phyloP scores from a whole-genome alignment of 2,329 filamentous ascomycete genomes.

The Pseudogymnoascus sp. region DNA sequence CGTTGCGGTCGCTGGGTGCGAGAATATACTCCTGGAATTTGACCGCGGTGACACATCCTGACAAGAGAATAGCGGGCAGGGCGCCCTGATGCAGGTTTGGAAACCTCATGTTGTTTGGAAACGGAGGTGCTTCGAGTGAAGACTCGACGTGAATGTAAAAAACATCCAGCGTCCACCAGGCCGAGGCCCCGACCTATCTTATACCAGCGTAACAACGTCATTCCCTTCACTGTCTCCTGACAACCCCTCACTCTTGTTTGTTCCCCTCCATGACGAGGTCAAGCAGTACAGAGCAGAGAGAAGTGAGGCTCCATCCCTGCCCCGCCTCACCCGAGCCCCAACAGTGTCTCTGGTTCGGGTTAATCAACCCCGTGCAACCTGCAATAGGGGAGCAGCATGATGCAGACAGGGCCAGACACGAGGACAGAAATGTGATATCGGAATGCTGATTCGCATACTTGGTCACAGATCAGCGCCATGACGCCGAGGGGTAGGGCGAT shows the following conservation, averaged over 20 bases:
- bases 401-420: not conserved
- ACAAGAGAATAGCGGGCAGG: not conserved
- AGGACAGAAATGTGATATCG: slow-evolving; percentile 2
- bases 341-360: not conserved
- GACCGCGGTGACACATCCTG: not conserved
- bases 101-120: not conserved
- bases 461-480: not conserved
- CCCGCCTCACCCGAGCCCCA: not conserved
- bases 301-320: not conserved
- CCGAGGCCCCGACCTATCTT: not conserved
- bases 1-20: slow-evolving; percentile 17
- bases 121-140: not conserved
- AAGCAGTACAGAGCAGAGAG: not conserved
- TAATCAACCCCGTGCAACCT: not conserved
- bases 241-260: not conserved
- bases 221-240: not conserved
- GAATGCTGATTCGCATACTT: not conserved
- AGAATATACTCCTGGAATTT: slow-evolving; percentile 18
- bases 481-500: not conserved
- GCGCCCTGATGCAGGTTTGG: not conserved
- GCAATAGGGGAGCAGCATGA: not conserved
- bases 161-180: not conserved
- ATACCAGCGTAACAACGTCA: not conserved
- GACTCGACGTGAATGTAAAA: not conserved
- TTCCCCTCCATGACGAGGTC: not conserved